Conservation (phyloP, 345 rosid genomes). For the Clausena lansium region DNA sequence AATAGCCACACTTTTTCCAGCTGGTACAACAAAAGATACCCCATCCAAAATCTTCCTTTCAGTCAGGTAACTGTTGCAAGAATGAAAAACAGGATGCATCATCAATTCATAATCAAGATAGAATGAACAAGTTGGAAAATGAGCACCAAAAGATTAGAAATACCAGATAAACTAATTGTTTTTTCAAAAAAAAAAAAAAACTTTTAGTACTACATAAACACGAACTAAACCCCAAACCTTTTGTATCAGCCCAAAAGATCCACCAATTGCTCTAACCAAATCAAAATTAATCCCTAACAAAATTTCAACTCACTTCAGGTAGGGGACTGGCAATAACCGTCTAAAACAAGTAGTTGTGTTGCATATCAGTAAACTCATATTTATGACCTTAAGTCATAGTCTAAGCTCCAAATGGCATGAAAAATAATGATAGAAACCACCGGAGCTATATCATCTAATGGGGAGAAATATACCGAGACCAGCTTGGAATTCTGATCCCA, state of each 20-base stretch:
- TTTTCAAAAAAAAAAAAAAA: not conserved
- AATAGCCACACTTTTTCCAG: slow-evolving; percentile 97
- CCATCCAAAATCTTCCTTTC: slow-evolving; percentile 94
- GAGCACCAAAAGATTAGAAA: not conserved
- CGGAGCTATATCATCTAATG: not conserved
- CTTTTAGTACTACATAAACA: not conserved
- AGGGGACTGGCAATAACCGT: not conserved
- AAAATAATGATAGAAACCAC: not conserved
- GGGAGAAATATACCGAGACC: not conserved
- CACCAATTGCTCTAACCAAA: not conserved
- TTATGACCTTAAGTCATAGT: not conserved
- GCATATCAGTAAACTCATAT: not conserved
- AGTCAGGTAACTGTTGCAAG: slow-evolving; percentile 60
- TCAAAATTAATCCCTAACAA: not conserved
- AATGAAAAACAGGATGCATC: slow-evolving; percentile 13
- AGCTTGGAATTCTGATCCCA: not conserved
- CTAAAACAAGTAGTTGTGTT: no score
- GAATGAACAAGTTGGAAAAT: not conserved
- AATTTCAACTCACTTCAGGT: not conserved
- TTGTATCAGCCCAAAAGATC: not conserved
- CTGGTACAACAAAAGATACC: slow-evolving; percentile 81
- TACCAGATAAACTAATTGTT: not conserved
- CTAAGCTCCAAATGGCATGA: not conserved
- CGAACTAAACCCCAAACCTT: not conserved
- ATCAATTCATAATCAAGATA: slow-evolving; percentile 17